Conservation (phyloP, 768 basidiomycete genomes). For the Leccinum ochraceum region DNA sequence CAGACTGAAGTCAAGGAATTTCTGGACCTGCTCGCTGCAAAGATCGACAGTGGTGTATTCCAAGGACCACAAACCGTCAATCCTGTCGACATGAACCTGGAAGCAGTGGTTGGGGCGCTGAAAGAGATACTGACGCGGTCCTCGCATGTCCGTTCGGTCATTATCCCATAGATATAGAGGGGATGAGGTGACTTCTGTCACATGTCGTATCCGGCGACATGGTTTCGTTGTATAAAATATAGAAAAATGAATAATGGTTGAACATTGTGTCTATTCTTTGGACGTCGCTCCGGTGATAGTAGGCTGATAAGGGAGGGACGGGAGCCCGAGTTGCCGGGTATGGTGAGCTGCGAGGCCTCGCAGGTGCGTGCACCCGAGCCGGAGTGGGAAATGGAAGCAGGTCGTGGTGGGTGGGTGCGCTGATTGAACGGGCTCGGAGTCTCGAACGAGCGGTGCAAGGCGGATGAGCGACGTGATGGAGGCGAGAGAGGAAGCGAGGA, state of each 20-base stretch:
- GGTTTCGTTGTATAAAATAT: neutral
- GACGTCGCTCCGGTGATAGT: too few relatives aligned
- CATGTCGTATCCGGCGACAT: neutral
- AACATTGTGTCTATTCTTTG: too few relatives aligned
- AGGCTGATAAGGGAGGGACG: too few relatives aligned
- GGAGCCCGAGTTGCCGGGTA: too few relatives aligned
- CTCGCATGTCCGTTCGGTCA: slow-evolving; percentile 31
- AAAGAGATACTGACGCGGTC: slow-evolving; percentile 29
- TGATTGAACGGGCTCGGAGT: too few relatives aligned
- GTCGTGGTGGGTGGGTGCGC: too few relatives aligned
- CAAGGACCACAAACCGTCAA: slow-evolving; percentile 30
- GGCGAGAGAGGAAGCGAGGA: too few relatives aligned
- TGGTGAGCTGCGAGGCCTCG: too few relatives aligned
- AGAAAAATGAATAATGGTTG: neutral
- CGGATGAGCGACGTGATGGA: too few relatives aligned
- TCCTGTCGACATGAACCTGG: slow-evolving; percentile 23
- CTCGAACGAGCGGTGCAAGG: too few relatives aligned
- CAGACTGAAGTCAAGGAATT: slow-evolving; percentile 28
- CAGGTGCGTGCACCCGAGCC: too few relatives aligned
- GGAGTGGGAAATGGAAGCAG: too few relatives aligned
- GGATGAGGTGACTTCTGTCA: neutral
- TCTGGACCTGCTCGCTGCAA: slow-evolving; percentile 29
- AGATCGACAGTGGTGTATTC: slow-evolving; percentile 32
- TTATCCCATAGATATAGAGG: slow-evolving; percentile 20
- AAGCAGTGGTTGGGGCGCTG: slow-evolving; percentile 22